Percentiles rank a stretch among this genome's conserved stretches.
Conservation (phyloP, 768 basidiomycete species). For the Cantharellus cinnabarinus region DNA sequence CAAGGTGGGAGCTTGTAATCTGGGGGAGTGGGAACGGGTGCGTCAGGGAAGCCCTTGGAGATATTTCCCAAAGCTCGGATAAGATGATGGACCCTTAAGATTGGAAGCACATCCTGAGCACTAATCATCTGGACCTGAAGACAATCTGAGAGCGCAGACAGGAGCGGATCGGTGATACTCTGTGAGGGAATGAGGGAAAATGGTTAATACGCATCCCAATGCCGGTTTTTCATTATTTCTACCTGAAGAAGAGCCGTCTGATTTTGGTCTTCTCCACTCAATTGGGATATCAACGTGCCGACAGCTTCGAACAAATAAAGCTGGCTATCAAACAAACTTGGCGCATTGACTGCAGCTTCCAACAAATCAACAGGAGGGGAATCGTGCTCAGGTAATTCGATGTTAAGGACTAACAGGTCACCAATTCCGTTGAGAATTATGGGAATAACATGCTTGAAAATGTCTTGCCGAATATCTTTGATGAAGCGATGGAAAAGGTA, state of each 20-base stretch:
- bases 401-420: constrained; percentile 58
- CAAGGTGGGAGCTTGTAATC: constrained; percentile 46
- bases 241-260: constrained; percentile 32
- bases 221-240: background rate
- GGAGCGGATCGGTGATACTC: constrained; percentile 63
- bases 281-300: constrained; percentile 65
- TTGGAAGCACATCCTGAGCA: constrained; percentile 46
- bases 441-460: constrained; percentile 48
- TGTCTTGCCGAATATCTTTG: constrained; percentile 57
- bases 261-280: constrained; percentile 43
- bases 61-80: constrained; percentile 90
- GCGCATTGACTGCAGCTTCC: constrained; percentile 55
- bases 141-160: constrained; percentile 46
- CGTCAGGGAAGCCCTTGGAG: constrained; percentile 91
- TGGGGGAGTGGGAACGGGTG: constrained; percentile 45
- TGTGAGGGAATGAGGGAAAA: constrained; percentile 20
- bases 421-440: constrained; percentile 52
- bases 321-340: constrained; percentile 66
- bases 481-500: constrained; percentile 91
- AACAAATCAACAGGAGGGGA: constrained; percentile 38
- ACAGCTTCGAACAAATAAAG: constrained; percentile 86
- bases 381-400: constrained; percentile 59
- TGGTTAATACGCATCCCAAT: background rate
- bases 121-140: constrained; percentile 33
- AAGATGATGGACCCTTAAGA: constrained; percentile 76